These are phyloP conservation scores for Russula vinacea DNA, from an alignment of 768 basidiomycete genomes.

Conservation along the genomic window DNA sequence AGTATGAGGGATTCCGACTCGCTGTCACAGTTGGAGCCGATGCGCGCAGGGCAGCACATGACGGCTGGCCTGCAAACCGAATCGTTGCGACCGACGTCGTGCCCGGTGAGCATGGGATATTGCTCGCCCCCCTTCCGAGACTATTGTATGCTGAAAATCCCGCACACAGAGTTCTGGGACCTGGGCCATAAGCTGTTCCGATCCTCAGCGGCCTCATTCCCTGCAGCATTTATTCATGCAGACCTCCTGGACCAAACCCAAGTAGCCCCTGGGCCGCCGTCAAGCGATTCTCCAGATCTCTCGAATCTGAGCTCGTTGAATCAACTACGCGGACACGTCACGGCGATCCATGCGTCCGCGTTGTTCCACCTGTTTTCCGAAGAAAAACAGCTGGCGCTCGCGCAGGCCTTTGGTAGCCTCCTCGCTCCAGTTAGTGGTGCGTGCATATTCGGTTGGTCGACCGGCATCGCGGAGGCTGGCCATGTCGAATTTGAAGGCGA, in stretches of 20 bases:
- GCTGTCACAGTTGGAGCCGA: conserved; percentile 41
- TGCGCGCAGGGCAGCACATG: conserved; percentile 40
- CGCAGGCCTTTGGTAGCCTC: conserved; percentile 41
- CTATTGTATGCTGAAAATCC: not conserved
- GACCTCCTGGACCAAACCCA: conserved; percentile 43
- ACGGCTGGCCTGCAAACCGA: conserved; percentile 44
- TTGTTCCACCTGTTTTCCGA: conserved; percentile 52
- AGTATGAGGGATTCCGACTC: not conserved
- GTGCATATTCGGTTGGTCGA: conserved; percentile 46
- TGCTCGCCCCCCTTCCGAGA: not conserved
- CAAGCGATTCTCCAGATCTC: conserved; percentile 33
- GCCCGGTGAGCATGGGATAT: conserved; percentile 33
- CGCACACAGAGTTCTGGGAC: conserved; percentile 52
- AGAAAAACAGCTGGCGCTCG: conserved; percentile 43
- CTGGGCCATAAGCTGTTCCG: conserved; percentile 59
- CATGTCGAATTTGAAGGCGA: conserved; percentile 21
- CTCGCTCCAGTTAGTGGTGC: conserved; percentile 46
- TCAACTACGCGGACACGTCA: conserved; percentile 45
- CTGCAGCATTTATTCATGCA: conserved; percentile 53
- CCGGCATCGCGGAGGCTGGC: conserved; percentile 38
- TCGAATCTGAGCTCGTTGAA: conserved; percentile 41
- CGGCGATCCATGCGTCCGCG: conserved; percentile 48
- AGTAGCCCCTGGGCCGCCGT: conserved; percentile 1
- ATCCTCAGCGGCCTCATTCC: conserved; percentile 50
- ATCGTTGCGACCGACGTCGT: conserved; percentile 42